Evolutionary conservation across 805 yeast genomes (phyloP), one percentile per base, ranked within the genome.

Genomic region (Cyberlindnera veronae): DNA sequence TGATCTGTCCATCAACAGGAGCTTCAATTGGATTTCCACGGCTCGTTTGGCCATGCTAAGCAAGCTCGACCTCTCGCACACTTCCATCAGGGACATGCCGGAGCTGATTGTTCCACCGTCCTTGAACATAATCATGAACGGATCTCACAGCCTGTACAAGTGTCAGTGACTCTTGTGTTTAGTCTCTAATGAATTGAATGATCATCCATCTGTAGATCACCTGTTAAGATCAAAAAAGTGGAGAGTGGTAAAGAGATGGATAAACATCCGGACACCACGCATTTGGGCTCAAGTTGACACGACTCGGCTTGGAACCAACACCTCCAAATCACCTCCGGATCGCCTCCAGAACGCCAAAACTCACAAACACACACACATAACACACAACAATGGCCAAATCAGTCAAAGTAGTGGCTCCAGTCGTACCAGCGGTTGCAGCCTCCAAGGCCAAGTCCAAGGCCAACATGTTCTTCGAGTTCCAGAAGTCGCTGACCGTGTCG

Each of bases 401-500:
- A 20, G 18, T 18, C 14, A 29, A 23, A 33, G 26, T 28, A 8
- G 28, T 22, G 4, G 22, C 21, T 13, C 28, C 28, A 14, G 28
- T 10, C 7, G 32, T n/a, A 18, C 21, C 29, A 14, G n/a, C 38
- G 17, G 10, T 26, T 6, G 24, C 42, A 27, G 34, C 18, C 13
- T 15, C 39, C 6, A 14, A 29, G 8, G 13, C 38, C 13, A 34
- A 24, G 14, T 19, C 50, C 15, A 30, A 36, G 33, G 9, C 29
- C 18, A 45, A 29, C 15, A 45, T 57, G n/a, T 18, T 58, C 10
- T 38, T 42, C n/a, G 68, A 65, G 39, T 51, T 66, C 39, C 39
- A 51, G 10, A 55, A 53, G 28, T 61, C 71, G 6, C 45, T 66
- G 7, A 29, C 41, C 11, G 50, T 55, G 10, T 67, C 64, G 6